These are phyloP conservation scores for Mycena citricolor DNA, from an alignment of 1,284 basidiomycete genomes.

Conservation along the genomic window DNA sequence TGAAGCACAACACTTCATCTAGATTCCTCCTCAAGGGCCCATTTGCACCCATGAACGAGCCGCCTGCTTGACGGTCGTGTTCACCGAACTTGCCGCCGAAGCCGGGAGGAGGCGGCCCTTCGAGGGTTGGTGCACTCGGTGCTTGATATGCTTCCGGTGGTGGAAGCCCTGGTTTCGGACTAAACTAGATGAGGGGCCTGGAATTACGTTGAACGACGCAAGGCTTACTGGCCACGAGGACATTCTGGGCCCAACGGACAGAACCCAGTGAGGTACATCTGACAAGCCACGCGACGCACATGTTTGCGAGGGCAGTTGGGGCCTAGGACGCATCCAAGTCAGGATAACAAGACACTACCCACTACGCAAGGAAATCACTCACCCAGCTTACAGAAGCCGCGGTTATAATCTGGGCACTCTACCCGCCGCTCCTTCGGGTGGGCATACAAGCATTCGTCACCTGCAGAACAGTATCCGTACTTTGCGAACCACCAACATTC, in stretches of 20 bases:
- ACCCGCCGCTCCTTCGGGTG: slow-evolving; percentile 94
- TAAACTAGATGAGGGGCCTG: slow-evolving; percentile 35
- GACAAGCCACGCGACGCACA: slow-evolving; percentile 87
- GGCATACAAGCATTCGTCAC: slow-evolving; percentile 97
- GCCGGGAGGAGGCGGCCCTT: slow-evolving; percentile 90
- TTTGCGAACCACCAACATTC: slow-evolving; percentile 99
- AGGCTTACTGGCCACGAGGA: slow-evolving; percentile 84
- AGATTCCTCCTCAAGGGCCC: slow-evolving; percentile 68
- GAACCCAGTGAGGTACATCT: slow-evolving; percentile 90
- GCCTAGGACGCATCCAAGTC: slow-evolving; percentile 46
- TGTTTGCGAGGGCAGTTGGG: slow-evolving; percentile 92
- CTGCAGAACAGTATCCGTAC: slow-evolving; percentile 96
- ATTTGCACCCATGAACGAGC: slow-evolving; percentile 35
- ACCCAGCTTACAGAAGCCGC: slow-evolving; percentile 95
- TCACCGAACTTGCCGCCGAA: slow-evolving; percentile 86
- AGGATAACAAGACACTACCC: slow-evolving; percentile 4
- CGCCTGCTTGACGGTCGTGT: slow-evolving; percentile 61
- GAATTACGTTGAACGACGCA: slow-evolving; percentile 12
- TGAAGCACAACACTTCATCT: slow-evolving; percentile 89
- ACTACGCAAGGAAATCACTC: slow-evolving; percentile 30
- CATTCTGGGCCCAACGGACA: slow-evolving; percentile 95
- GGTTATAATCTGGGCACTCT: slow-evolving; percentile 93
- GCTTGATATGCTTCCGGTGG: slow-evolving; percentile 77
- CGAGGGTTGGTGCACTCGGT: slow-evolving; percentile 72
- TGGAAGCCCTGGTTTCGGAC: slow-evolving; percentile 75